Evolutionary conservation across 108 stramenopile species (phyloP).

Genomic region (Stephanodiscus triporus): DNA sequence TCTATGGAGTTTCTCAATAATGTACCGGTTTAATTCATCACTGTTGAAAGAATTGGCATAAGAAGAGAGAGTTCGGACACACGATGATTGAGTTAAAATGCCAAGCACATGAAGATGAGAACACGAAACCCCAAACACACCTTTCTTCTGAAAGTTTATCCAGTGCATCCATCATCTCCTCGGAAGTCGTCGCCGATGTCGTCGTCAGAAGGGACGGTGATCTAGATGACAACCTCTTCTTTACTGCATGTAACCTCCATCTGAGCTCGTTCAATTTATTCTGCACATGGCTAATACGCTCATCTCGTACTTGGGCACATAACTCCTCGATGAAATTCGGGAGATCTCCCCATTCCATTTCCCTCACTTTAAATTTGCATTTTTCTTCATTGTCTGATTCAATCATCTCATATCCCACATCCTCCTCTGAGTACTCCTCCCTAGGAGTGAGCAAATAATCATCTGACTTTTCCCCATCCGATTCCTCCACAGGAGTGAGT

Average conservation of each 20-base stretch:
- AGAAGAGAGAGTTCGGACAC: neutral
- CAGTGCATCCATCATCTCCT: neutral
- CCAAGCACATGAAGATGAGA: neutral
- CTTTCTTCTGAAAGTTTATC: neutral
- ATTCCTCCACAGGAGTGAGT: neutral
- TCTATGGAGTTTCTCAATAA: conserved; percentile 4
- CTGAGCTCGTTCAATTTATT: neutral
- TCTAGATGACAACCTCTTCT: neutral
- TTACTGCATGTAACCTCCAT: neutral
- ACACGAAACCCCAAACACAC: neutral
- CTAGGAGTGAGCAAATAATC: conserved; percentile 5
- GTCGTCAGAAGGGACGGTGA: neutral
- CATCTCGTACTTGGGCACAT: neutral
- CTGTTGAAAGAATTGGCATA: neutral
- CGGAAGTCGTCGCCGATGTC: neutral
- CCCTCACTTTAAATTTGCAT: conserved; percentile 1
- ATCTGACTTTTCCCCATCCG: neutral
- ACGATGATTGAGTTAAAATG: neutral
- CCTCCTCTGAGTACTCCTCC: neutral
- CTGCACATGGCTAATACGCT: neutral
- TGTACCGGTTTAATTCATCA: conserved; percentile 1
- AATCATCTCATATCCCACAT: neutral
- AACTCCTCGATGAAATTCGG: conserved; percentile 5
- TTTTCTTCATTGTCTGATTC: neutral
- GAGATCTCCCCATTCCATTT: conserved; percentile 5